Percentiles rank a stretch among this genome's conserved stretches.
phyloP scores from a whole-genome alignment of 805 yeast genomes.

The Metschnikowia shivogae region DNA sequence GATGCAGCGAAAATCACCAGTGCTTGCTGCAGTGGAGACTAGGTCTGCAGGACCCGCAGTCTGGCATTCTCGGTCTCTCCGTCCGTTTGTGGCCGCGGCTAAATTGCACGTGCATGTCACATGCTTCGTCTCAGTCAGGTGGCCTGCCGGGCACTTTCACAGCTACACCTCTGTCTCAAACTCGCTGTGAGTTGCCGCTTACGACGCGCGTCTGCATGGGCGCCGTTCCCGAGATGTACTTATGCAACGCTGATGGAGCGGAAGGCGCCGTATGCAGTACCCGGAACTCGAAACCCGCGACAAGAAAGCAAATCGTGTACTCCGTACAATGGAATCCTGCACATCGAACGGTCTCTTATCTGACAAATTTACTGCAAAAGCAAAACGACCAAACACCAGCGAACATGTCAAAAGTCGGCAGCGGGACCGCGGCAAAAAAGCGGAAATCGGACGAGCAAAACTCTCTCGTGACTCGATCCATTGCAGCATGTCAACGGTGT shows the following conservation, averaged over 20 bases:
- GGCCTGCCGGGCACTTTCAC: no score
- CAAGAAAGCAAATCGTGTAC: not conserved
- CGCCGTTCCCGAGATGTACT: no score
- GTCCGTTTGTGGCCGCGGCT: not conserved
- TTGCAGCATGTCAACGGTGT: slow-evolving; percentile 85
- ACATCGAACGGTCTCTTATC: not conserved
- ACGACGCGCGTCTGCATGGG: no score
- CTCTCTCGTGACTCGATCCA: slow-evolving; percentile 48
- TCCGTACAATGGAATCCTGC: slow-evolving; percentile 1
- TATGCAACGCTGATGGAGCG: no score
- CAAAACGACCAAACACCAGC: slow-evolving; percentile 26
- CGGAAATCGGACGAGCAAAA: not conserved
- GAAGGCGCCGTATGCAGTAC: no score
- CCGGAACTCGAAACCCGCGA: not conserved
- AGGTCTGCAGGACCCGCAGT: not conserved
- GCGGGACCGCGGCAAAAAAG: not conserved
- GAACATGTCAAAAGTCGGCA: slow-evolving; percentile 12
- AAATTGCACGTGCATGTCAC: not conserved
- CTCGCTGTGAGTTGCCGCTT: no score
- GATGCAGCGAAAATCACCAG: no score
- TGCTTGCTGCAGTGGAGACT: no score
- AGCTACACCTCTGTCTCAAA: no score
- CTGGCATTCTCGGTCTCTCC: not conserved
- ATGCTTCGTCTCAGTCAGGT: no score
- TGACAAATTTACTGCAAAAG: slow-evolving; percentile 29